Base-by-base conservation (phyloP, 192 early-diverging fungal species). In the Coemansia sp. region DNA sequence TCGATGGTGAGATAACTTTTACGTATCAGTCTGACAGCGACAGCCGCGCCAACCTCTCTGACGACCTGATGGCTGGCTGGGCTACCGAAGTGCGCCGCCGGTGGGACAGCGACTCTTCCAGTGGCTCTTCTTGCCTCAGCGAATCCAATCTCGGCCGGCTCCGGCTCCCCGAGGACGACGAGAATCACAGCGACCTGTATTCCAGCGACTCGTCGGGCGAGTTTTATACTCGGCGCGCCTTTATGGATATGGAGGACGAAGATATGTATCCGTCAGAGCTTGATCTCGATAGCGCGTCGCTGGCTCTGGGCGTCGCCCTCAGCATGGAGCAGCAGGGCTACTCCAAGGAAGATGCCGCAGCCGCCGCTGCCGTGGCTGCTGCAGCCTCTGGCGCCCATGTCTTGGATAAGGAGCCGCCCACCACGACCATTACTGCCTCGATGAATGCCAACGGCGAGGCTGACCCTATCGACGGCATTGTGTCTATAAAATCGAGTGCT, bases 321-420 rank as follows among this genome's bases (percentile, higher is more conserved):
- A 83, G 81, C 69, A 83, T 83, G 81, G 81, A 83, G 73, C 75
- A 83, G 70, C 81, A 78, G 44, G 79, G 79, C 0, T 82, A 82
- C 47, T 82, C 79, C 2, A 83, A 83, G 46, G 80, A 77, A n/a
- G 80, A 83, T 33, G 75, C 73, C 1, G 75, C 69, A 0, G 80
- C 73, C 0, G 76, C 69, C 0, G 80, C 80, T 0, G 80, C 73
- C 0, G 75, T 68, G 23, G 80, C 76, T 6, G 75, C 70, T 11
- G 80, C 75, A 4, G 79, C 75, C 6, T 76, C 76, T 14, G 62
- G 75, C 19, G 19, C 66, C 5, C 35, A 38, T 4, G 58, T 17
- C 5, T 60, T 72, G 32, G 52, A 47, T 23, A 70, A 78, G 59
- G 64, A 70, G 30, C 14, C 23, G 19, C 62, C 69, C 0, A 74